These are phyloP conservation scores for Phytophthora macrochlamydospora DNA, from an alignment of 352 stramenopile genomes.

Conservation along the genomic window DNA sequence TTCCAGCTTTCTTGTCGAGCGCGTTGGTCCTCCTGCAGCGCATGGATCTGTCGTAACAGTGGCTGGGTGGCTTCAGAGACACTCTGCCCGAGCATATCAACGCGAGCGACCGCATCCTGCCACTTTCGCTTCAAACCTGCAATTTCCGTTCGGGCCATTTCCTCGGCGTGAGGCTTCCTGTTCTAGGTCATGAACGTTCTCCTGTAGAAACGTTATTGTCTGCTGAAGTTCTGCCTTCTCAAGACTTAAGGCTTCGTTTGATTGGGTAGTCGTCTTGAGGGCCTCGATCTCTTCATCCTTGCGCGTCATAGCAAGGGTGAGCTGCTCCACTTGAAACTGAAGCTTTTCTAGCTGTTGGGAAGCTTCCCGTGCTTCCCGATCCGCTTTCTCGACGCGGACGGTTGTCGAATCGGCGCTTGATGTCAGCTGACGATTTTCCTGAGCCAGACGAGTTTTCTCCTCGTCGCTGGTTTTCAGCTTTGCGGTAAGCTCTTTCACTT, in stretches of 20 bases:
- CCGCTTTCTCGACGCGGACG: constrained; percentile 38
- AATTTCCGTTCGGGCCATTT: constrained; percentile 61
- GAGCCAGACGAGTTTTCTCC: constrained; percentile 46
- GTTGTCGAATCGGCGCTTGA: constrained; percentile 26
- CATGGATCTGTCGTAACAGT: constrained; percentile 74
- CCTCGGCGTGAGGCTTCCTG: constrained; percentile 59
- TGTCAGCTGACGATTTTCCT: constrained; percentile 43
- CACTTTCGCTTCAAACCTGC: constrained; percentile 77
- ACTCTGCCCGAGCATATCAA: constrained; percentile 72
- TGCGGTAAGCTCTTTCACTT: constrained; percentile 47
- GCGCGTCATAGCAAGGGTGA: constrained; percentile 36
- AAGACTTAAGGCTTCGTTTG: constrained; percentile 50
- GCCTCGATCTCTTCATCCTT: constrained; percentile 44
- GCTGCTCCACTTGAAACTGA: constrained; percentile 26
- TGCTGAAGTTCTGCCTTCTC: constrained; percentile 66
- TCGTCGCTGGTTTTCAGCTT: constrained; percentile 61
- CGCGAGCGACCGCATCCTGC: constrained; percentile 69
- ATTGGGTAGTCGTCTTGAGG: constrained; percentile 50
- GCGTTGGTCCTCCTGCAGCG: constrained; percentile 71
- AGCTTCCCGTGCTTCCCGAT: constrained; percentile 26
- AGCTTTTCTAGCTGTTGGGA: constrained; percentile 30
- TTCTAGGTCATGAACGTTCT: constrained; percentile 61
- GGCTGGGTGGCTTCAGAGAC: constrained; percentile 77
- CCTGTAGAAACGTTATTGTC: constrained; percentile 66
- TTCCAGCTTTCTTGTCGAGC: constrained; percentile 63